Percentiles rank a stretch among this genome's conserved stretches.
phyloP scores from a whole-genome alignment of 2,329 filamentous ascomycete genomes.

The Penicillium sp. region DNA sequence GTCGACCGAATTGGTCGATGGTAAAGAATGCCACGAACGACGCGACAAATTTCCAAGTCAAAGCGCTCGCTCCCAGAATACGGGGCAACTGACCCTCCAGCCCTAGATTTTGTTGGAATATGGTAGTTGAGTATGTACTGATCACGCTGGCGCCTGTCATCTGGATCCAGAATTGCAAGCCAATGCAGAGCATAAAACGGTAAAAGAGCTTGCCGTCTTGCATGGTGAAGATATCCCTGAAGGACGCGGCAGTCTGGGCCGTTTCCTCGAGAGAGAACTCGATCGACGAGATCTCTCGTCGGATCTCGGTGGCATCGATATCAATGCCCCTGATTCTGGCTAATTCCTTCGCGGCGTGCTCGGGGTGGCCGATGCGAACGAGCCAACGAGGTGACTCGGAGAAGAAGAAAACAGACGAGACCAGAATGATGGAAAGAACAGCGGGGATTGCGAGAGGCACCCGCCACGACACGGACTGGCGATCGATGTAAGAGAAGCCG shows the following conservation, averaged over 20 bases:
- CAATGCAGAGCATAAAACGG: conserved; percentile 48
- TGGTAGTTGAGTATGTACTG: conserved; percentile 41
- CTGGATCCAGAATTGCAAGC: conserved; percentile 51
- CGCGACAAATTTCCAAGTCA: conserved; percentile 10
- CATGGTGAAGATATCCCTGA: conserved; percentile 54
- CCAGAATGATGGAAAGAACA: conserved; percentile 29
- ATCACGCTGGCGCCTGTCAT: conserved; percentile 32
- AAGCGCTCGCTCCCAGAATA: conserved; percentile 4
- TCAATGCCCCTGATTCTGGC: conserved; percentile 10
- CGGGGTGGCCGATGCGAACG: conserved; percentile 21
- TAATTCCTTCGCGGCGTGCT: conserved; percentile 23
- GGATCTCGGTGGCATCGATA: conserved; percentile 38
- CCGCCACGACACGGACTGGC: conserved; percentile 36
- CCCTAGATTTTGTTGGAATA: conserved; percentile 8
- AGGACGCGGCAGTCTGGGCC: conserved; percentile 43
- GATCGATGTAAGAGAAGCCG: conserved; percentile 33
- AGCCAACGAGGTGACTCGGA: conserved; percentile 40
- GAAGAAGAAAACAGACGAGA: conserved; percentile 28
- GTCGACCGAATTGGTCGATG: conserved; percentile 7
- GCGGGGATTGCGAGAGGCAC: conserved; percentile 37
- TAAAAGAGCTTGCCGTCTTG: conserved; percentile 50
- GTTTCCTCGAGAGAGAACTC: conserved; percentile 48
- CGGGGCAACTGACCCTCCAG: neutral
- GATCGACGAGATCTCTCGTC: conserved; percentile 49
- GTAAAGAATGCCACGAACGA: conserved; percentile 7